Base-by-base conservation (phyloP, 2,329 filamentous ascomycete species). In the Alternaria triticimaculans region DNA sequence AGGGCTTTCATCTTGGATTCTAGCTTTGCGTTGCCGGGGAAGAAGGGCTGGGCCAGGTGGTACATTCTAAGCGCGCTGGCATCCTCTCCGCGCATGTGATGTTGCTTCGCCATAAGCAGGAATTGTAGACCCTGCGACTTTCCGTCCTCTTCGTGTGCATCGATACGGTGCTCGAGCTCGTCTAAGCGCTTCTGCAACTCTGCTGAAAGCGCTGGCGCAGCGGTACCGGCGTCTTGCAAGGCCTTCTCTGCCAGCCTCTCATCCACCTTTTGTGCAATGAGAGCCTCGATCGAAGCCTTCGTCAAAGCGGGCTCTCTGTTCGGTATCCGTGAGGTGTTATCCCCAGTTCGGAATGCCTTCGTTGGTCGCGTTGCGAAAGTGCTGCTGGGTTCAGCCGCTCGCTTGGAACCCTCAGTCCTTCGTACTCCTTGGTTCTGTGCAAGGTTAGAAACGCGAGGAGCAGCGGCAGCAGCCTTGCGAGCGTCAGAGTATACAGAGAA, bases 191-290 rank as follows among this genome's bases (percentile, higher is more conserved):
- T 88, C 72, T 96, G 92, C 21, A 97, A 87, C 25, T 93, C 90
- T 30, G 94, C 91, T 65, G 89, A 92, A 41, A 95, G 85, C 77
- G 84, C 60, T 62, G 80, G 76, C 69, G 81, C 66, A 71, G 81
- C 60, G 62, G 83, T 76, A 63, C 86, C 80, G 15, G 85, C 81
- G 45, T 90, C 88, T 66, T 87, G 86, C 15, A 88, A 76, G 1
- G 87, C 88, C 57, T 91, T 88, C n/a, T 90, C 90, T 0, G 94
- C 93, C 1, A 98, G 84, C 37, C 96, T 94, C 81, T 97, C 94
- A 63, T 91, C 90, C 1, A 98, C 92, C 74, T 97, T 97, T 72
- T 91, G 92, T 80, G 97, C 92, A 2, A 98, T 93, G 82, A 97
- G 89, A 43, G 94, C 92, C 78, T 97, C 94, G 64, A 98, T 96